Conservation (phyloP, 1,284 basidiomycete genomes). For the Amylostereum chailletii region DNA sequence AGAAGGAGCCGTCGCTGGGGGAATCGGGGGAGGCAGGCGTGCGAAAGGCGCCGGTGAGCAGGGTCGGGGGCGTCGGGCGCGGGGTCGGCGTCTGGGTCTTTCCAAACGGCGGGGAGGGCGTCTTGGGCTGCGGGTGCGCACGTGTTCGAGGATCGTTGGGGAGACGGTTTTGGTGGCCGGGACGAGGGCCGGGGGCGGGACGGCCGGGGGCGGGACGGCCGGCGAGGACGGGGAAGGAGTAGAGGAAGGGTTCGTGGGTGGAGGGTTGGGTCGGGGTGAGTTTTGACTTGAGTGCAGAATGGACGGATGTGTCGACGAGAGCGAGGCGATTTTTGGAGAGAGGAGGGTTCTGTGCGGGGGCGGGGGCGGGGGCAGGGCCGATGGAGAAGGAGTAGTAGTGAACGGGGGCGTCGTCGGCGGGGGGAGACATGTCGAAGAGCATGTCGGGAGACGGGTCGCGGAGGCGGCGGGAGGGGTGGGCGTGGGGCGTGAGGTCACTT, state of each 20-base stretch:
- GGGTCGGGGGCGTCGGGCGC: neutral
- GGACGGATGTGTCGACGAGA: conserved; percentile 1
- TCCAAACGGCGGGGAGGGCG: neutral
- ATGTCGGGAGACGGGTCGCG: conserved; percentile 2
- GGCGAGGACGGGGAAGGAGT: conserved; percentile 1
- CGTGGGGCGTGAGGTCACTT: neutral
- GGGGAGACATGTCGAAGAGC: conserved; percentile 4
- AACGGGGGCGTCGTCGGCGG: neutral
- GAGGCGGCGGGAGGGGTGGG: neutral
- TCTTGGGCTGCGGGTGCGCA: neutral
- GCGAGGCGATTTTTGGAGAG: neutral
- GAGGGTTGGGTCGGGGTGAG: neutral
- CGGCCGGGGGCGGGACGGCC: neutral
- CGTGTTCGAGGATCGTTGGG: neutral
- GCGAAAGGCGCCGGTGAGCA: neutral
- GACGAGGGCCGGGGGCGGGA: neutral
- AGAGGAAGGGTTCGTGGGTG: neutral
- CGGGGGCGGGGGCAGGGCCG: neutral
- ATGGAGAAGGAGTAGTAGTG: neutral
- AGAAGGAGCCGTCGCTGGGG: too few relatives aligned
- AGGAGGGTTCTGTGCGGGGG: neutral
- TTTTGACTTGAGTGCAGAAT: neutral
- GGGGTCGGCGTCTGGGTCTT: neutral
- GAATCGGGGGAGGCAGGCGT: too few relatives aligned
- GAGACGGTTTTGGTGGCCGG: neutral